Evolutionary conservation across 2,329 filamentous ascomycete species (phyloP).

Genomic region (Kalaharituber pfeilii): DNA sequence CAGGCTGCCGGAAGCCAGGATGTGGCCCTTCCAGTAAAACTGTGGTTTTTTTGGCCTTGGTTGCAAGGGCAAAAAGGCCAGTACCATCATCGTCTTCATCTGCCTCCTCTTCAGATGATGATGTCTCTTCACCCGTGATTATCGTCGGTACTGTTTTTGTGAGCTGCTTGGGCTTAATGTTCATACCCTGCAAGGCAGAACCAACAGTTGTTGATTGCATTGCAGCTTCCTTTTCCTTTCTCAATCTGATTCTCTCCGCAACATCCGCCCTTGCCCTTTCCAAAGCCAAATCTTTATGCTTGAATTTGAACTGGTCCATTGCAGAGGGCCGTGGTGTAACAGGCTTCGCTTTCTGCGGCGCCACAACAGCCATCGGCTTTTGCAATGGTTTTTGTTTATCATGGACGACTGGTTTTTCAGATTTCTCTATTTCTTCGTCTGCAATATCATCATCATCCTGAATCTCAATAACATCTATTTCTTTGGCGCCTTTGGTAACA

Average conservation of each 20-base stretch:
- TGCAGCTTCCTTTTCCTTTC: background rate
- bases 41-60: background rate
- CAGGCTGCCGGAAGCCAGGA: background rate
- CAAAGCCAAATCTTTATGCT: background rate
- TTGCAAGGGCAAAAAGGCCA: background rate
- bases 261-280: background rate
- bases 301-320: background rate
- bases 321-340: background rate
- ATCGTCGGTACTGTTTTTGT: background rate
- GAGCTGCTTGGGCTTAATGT: background rate
- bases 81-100: constrained; percentile 1
- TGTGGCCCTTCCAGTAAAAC: background rate
- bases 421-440: constrained; percentile 11
- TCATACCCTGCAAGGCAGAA: background rate
- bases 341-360: background rate
- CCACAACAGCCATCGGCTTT: background rate
- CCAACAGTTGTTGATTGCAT: background rate
- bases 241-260: background rate
- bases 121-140: background rate
- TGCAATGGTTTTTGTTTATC: background rate
- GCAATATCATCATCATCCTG: constrained; percentile 16
- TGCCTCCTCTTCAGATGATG: background rate
- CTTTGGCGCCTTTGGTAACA: background rate
- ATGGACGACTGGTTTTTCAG: background rate
- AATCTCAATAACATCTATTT: constrained; percentile 13